phyloP scores from a whole-genome alignment of 345 rosid species.

The Mercurialis annua region DNA sequence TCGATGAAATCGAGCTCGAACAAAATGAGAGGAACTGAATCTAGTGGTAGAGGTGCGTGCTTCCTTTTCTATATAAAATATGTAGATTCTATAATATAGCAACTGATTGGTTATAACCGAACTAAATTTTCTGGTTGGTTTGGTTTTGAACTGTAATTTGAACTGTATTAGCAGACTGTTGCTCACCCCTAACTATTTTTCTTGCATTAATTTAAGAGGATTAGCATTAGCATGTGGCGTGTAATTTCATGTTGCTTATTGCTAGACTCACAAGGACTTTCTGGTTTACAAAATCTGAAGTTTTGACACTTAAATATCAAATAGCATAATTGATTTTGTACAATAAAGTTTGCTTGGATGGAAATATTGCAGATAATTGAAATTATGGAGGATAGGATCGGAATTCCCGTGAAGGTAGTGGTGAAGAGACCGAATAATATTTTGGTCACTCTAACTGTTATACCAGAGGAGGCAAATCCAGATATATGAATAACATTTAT shows the following conservation, averaged over 20 bases:
- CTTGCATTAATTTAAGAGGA: neutral
- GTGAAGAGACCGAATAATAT: conserved; percentile 59
- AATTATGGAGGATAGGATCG: conserved; percentile 63
- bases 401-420: conserved; percentile 47
- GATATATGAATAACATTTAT: conserved; percentile 49
- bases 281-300: neutral
- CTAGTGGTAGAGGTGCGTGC: no score
- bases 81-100: no score
- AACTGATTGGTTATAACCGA: no score
- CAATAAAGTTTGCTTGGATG: neutral
- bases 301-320: neutral
- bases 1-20: no score
- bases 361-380: conserved; percentile 53
- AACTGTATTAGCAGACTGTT: no score
- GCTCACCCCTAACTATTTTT: neutral
- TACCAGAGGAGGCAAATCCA: conserved; percentile 79
- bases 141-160: no score
- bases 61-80: no score
- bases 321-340: neutral
- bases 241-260: neutral
- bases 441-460: conserved; percentile 42
- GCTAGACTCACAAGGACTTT: neutral
- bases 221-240: neutral
- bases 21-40: no score
- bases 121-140: no score